Base-by-base conservation (phyloP, 805 yeast genomes). In the Ogataea methanolica region DNA sequence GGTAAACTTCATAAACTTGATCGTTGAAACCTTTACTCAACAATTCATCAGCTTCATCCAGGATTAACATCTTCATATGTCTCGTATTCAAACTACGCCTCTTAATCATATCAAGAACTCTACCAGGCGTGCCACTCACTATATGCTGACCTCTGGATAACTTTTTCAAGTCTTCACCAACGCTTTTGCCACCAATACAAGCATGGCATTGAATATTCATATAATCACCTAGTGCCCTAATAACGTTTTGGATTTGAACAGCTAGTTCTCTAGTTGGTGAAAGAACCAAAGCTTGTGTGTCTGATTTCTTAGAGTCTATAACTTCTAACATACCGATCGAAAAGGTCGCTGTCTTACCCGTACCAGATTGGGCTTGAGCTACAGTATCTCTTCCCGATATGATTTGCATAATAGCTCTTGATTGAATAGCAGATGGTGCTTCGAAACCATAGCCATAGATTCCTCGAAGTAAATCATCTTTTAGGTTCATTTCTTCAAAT, bases 241-340 rank as follows among this genome's bases (percentile, higher is more conserved):
- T 88, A 59, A 94, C 99, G 68, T 84, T 88, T 74, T 89, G 96
- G 68, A 94, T 94, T 78, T 94, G 99, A 59, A 83, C 76, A 43
- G 98, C 98, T 70, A 94, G 80, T 77, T 92, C 99, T 76, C 99
- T 85, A 58, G 99, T 92, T 62, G 99, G 98, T 48, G 97, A 92
- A 59, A 92, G 79, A 58, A 94, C 89, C 66, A 94, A 79, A 52
- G 97, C 98, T 78, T 90, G 97, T 55, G 95, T 83, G 53, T 83
- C 78, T 68, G 82, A 79, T 65, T 78, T 73, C 57, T 75, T 73
- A 60, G 83, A 78, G 68, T 91, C 96, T 51, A 90, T 79, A 21
- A 66, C 69, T 61, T 78, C 77, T 41, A 78, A 65, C 63, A 74
- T 68, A 39, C 79, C 85, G 57, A 92, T 89, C 54, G 88, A 75